Evolutionary conservation across 768 basidiomycete genomes (phyloP).

Genomic region (Lactarius sanguifluus): DNA sequence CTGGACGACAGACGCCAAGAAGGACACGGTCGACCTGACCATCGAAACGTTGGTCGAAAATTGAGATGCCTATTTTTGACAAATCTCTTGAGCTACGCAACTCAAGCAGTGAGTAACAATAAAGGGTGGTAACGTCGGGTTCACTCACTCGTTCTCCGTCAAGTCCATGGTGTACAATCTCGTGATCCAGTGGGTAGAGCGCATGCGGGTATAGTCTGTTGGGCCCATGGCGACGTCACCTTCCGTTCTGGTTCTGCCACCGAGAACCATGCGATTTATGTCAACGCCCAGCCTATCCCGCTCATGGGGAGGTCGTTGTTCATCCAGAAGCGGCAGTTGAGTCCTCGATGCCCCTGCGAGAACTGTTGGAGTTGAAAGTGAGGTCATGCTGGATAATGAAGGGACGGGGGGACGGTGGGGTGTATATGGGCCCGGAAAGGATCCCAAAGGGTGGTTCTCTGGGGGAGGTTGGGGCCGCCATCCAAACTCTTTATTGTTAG

Average conservation of each 20-base stretch:
- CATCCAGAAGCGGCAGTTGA: constrained; percentile 4
- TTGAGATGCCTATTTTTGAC: constrained; percentile 51
- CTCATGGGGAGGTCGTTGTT: constrained; percentile 39
- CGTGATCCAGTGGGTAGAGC: constrained; percentile 73
- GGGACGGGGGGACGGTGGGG: constrained; percentile 40
- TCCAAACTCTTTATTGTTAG: constrained; percentile 25
- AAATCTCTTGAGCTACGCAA: constrained; percentile 35
- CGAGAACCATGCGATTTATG: constrained; percentile 68
- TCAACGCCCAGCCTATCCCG: constrained; percentile 59
- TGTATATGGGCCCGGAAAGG: constrained; percentile 33
- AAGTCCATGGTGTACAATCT: constrained; percentile 52
- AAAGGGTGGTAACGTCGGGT: constrained; percentile 3
- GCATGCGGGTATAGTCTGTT: constrained; percentile 64
- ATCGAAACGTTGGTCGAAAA: constrained; percentile 68
- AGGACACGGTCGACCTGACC: constrained; percentile 52
- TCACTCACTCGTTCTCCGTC: constrained; percentile 47
- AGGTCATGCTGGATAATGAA: constrained; percentile 52
- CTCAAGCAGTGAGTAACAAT: neutral
- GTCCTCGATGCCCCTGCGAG: constrained; percentile 40
- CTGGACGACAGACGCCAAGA: constrained; percentile 56
- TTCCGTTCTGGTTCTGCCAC: constrained; percentile 45
- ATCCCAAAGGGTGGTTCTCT: constrained; percentile 38
- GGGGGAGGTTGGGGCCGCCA: constrained; percentile 24
- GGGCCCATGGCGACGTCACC: constrained; percentile 42
- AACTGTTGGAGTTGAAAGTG: constrained; percentile 51